Conservation (phyloP, 2,329 filamentous ascomycete genomes). For the Neoascochyta sp. region DNA sequence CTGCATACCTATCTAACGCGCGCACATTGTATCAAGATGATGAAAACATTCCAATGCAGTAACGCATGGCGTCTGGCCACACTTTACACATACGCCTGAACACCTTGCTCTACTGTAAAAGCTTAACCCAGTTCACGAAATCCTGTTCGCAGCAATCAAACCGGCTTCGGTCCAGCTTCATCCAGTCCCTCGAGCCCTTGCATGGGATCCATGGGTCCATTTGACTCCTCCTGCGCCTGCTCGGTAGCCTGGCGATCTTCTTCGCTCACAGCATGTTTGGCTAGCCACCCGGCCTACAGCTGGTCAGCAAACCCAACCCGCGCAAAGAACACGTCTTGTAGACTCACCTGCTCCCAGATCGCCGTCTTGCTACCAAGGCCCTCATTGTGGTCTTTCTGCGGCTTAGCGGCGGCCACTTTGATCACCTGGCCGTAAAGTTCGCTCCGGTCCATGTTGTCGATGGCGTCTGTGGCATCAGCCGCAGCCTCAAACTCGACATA, state of each 20-base stretch:
- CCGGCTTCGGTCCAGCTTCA: constrained; percentile 83
- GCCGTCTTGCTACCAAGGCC: constrained; percentile 90
- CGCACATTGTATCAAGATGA: too few relatives aligned
- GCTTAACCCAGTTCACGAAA: too few relatives aligned
- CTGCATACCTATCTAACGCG: too few relatives aligned
- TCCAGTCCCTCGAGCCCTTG: constrained; percentile 90
- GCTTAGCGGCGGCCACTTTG: constrained; percentile 87
- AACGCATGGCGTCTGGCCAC: constrained; percentile 6
- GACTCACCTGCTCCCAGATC: constrained; percentile 88
- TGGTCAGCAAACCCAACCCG: constrained; percentile 9
- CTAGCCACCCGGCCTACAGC: constrained; percentile 82
- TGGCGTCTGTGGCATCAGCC: constrained; percentile 86
- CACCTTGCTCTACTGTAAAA: too few relatives aligned
- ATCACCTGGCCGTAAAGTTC: constrained; percentile 90
- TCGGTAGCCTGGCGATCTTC: constrained; percentile 66
- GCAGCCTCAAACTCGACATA: constrained; percentile 91
- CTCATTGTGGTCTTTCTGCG: constrained; percentile 82
- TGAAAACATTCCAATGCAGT: constrained; percentile 1
- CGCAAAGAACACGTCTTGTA: constrained; percentile 1
- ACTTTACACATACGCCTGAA: constrained; percentile 15
- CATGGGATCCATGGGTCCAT: constrained; percentile 78
- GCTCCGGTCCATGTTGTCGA: constrained; percentile 98
- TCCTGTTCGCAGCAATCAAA: constrained; percentile 40
- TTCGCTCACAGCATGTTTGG: constrained; percentile 79
- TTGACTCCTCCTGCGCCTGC: constrained; percentile 50